Conservation (phyloP, 163 green algal genomes). For the Smithsoniella earleae region DNA sequence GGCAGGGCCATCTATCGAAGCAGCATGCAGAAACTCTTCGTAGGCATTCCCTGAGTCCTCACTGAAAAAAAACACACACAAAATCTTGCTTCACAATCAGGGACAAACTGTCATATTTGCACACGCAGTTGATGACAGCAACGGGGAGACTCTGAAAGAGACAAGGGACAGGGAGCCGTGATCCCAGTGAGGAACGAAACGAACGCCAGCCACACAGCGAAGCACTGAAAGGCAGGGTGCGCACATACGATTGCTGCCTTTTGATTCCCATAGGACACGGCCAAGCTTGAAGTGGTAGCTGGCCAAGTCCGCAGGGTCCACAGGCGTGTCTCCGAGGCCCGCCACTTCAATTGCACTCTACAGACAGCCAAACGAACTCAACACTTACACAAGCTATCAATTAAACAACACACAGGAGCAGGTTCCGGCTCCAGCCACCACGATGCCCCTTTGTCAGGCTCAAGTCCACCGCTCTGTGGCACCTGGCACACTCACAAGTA, state of each 20-base stretch:
- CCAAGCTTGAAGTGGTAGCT: conserved; percentile 25
- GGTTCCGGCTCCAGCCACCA: too few species aligned
- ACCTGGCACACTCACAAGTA: too few species aligned
- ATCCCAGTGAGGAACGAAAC: too few species aligned
- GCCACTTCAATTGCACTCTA: conserved; percentile 32
- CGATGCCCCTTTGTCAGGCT: too few species aligned
- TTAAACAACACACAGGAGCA: too few species aligned
- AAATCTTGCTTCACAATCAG: neutral
- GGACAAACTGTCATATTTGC: neutral
- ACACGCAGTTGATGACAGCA: neutral
- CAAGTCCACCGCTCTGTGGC: too few species aligned
- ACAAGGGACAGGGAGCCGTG: neutral
- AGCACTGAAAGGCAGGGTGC: too few species aligned
- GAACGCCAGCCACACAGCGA: too few species aligned
- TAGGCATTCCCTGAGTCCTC: neutral
- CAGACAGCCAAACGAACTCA: too few species aligned
- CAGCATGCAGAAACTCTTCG: conserved; percentile 27
- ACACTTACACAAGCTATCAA: too few species aligned
- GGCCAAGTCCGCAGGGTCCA: neutral
- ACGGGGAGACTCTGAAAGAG: neutral
- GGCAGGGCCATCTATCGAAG: neutral
- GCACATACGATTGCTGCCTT: too few species aligned
- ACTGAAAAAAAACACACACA: neutral
- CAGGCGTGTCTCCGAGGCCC: neutral
- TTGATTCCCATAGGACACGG: conserved; percentile 13